Conservation (phyloP, 805 yeast genomes). For the Lachancea kluyveri region DNA sequence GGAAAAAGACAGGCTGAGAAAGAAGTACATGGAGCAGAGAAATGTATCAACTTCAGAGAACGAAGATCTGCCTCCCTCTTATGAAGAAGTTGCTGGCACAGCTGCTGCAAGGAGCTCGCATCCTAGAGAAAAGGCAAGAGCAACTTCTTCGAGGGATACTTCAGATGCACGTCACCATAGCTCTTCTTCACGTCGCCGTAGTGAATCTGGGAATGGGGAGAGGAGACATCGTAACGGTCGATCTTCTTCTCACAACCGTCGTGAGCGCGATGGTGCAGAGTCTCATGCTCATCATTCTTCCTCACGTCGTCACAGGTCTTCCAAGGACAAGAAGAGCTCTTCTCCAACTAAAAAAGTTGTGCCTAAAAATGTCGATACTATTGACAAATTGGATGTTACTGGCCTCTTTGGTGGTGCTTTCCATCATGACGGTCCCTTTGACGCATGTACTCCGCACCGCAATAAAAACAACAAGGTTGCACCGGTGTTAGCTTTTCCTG, state of each 20-base stretch:
- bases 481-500: constrained; percentile 94
- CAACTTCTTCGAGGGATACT: too few species aligned
- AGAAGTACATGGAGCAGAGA: constrained; percentile 26
- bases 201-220: constrained; percentile 17
- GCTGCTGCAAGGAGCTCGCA: constrained; percentile 38
- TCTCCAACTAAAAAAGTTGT: constrained; percentile 28
- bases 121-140: constrained; percentile 47
- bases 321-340: constrained; percentile 14
- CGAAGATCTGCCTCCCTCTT: constrained; percentile 51
- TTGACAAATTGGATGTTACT: constrained; percentile 93
- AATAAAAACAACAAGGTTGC: constrained; percentile 72
- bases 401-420: constrained; percentile 91
- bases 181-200: constrained; percentile 15
- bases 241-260: too few species aligned
- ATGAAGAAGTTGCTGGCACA: constrained; percentile 62
- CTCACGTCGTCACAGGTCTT: constrained; percentile 14
- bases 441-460: constrained; percentile 96
- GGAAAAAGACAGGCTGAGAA: constrained; percentile 28
- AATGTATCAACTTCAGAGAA: constrained; percentile 10
- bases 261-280: constrained; percentile 15
- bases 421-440: constrained; percentile 99
- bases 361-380: constrained; percentile 80
- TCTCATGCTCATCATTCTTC: constrained; percentile 12
- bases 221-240: constrained; percentile 14
- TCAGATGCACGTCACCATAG: constrained; percentile 9